Conservation (phyloP, 805 yeast genomes). For the Teunomyces panamensis region DNA sequence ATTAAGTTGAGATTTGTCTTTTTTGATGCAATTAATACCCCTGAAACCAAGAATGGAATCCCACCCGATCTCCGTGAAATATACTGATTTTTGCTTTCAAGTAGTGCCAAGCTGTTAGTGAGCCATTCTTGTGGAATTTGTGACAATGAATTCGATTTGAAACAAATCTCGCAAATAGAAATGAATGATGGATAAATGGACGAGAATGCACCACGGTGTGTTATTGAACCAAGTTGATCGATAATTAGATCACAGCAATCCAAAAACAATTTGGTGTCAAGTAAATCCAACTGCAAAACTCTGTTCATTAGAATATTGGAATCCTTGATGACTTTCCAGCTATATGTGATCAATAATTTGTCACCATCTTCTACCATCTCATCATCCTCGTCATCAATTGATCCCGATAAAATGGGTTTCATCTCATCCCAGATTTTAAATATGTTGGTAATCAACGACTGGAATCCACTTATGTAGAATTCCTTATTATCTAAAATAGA, state of each 20-base stretch:
- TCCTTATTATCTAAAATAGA: neutral
- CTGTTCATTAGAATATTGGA: conserved; percentile 54
- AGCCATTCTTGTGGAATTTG: conserved; percentile 58
- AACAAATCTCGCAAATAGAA: conserved; percentile 60
- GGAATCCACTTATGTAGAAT: conserved; percentile 5
- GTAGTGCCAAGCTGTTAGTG: conserved; percentile 46
- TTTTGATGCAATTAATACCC: conserved; percentile 55
- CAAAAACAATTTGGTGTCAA: conserved; percentile 26
- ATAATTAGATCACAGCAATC: conserved; percentile 54
- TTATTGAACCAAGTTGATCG: conserved; percentile 65
- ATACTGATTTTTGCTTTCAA: conserved; percentile 58
- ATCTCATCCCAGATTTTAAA: conserved; percentile 43
- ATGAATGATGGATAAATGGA: conserved; percentile 81
- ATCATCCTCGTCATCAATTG: conserved; percentile 43
- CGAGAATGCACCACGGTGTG: conserved; percentile 91
- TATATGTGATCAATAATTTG: conserved; percentile 57
- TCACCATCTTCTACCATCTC: conserved; percentile 35
- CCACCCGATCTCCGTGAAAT: conserved; percentile 94
- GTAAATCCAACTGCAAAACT: conserved; percentile 28
- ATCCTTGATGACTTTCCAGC: conserved; percentile 85
- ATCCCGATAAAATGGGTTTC: conserved; percentile 55
- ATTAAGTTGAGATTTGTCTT: conserved; percentile 34
- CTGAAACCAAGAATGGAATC: conserved; percentile 75
- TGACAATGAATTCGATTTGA: conserved; percentile 23
- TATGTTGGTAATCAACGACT: conserved; percentile 18